These are phyloP conservation scores for Escallonia rubra DNA, from an alignment of 129 eudicot species.

Conservation along the genomic window DNA sequence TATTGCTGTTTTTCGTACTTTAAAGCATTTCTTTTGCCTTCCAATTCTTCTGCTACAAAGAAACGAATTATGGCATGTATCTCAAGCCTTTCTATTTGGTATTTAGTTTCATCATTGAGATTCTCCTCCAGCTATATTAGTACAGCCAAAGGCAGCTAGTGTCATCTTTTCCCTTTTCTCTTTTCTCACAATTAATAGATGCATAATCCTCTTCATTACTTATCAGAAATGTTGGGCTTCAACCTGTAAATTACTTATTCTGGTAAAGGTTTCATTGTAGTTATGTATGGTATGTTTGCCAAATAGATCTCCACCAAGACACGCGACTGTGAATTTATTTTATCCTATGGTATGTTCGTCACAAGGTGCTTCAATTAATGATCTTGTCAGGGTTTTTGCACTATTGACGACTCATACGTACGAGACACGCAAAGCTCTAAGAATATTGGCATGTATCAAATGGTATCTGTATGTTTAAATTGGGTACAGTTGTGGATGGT, in stretches of 20 bases:
- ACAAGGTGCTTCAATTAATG: too few species aligned
- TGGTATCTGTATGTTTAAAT: too few species aligned
- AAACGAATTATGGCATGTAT: not conserved
- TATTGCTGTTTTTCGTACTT: not conserved
- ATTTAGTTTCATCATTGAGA: constrained; percentile 13
- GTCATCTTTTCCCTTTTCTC: constrained; percentile 8
- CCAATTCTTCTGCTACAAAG: not conserved
- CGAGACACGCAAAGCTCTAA: too few species aligned
- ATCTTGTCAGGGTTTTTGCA: too few species aligned
- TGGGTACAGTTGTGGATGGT: too few species aligned
- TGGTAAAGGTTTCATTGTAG: too few species aligned
- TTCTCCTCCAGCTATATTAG: constrained; percentile 13
- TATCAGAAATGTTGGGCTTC: not conserved
- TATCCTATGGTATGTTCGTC: too few species aligned
- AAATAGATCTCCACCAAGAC: too few species aligned
- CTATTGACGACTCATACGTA: too few species aligned
- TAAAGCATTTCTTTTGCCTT: not conserved
- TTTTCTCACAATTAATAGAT: constrained; percentile 6
- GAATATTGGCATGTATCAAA: too few species aligned
- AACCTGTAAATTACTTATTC: not conserved
- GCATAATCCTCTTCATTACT: not conserved
- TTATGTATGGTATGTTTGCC: too few species aligned
- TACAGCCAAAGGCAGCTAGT: constrained; percentile 11
- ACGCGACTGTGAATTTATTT: too few species aligned
- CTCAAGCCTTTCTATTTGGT: constrained; percentile 4